phyloP scores from a whole-genome alignment of 2,329 filamentous ascomycete genomes.

The Exophiala viscosa region DNA sequence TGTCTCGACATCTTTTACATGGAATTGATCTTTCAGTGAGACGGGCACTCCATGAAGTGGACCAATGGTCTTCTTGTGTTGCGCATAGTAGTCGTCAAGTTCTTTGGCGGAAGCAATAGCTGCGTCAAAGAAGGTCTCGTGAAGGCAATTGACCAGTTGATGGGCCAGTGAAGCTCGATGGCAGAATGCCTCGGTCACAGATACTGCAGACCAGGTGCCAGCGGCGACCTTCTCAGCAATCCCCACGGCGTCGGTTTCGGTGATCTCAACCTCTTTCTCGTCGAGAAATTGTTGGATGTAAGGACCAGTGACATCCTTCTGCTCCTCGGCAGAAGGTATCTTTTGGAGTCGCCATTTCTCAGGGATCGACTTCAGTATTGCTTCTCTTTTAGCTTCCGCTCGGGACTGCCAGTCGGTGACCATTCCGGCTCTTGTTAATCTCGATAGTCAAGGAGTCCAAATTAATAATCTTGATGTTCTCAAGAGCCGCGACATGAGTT shows the following conservation, averaged over 20 bases:
- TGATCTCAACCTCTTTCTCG: constrained; percentile 56
- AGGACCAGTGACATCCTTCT: constrained; percentile 54
- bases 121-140: constrained; percentile 53
- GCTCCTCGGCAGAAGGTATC: constrained; percentile 49
- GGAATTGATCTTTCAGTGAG: constrained; percentile 50
- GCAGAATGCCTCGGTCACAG: constrained; percentile 55
- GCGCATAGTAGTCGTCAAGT: constrained; percentile 47
- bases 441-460: constrained; percentile 32
- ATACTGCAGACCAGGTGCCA: constrained; percentile 55
- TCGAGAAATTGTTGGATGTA: constrained; percentile 57
- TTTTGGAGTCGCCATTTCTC: constrained; percentile 52
- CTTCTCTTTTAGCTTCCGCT: constrained; percentile 53
- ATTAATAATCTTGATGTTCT: neutral
- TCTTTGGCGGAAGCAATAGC: constrained; percentile 48
- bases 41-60: constrained; percentile 62
- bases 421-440: constrained; percentile 13
- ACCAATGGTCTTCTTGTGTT: constrained; percentile 48
- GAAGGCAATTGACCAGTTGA: constrained; percentile 54
- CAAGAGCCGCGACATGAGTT: no score
- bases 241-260: constrained; percentile 56
- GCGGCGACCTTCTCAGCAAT: constrained; percentile 54
- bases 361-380: constrained; percentile 54
- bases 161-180: constrained; percentile 57
- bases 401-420: constrained; percentile 45
- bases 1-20: constrained; percentile 49